A percentile compares a stretch with the other conserved stretches of the same genome.
These are phyloP conservation scores for Metschnikowia chrysomelidarum DNA, from an alignment of 805 yeast genomes.

Conservation along the genomic window DNA sequence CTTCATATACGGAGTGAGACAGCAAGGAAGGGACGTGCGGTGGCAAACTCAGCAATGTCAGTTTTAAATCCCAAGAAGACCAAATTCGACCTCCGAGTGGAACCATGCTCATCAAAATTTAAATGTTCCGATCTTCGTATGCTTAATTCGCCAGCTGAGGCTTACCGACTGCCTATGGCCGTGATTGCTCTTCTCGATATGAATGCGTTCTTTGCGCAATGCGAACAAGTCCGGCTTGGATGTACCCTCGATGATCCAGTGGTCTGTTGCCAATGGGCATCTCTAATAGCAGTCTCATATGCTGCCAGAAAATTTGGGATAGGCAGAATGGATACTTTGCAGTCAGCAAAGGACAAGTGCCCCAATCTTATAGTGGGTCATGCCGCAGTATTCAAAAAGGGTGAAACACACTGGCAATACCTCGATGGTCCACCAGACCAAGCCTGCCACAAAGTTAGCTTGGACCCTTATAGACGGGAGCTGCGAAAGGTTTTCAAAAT, in stretches of 20 bases:
- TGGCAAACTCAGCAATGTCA: conserved; percentile 4
- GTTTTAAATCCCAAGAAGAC: conserved; percentile 5
- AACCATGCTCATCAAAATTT: conserved; percentile 10
- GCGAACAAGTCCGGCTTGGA: conserved; percentile 75
- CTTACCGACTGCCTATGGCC: conserved; percentile 68
- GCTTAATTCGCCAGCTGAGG: conserved; percentile 42
- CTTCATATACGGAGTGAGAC: neutral
- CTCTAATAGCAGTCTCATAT: conserved; percentile 85
- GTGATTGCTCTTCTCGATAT: conserved; percentile 84
- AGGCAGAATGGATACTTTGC: conserved; percentile 68
- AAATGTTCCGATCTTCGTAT: conserved; percentile 41
- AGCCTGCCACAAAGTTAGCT: conserved; percentile 71
- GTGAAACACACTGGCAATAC: conserved; percentile 82
- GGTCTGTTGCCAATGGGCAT: conserved; percentile 91
- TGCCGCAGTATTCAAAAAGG: conserved; percentile 89
- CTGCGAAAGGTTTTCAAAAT: conserved; percentile 74
- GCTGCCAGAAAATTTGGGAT: conserved; percentile 87
- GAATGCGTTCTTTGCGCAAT: conserved; percentile 96
- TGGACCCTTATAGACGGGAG: conserved; percentile 90
- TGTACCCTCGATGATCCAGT: conserved; percentile 71
- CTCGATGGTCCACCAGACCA: conserved; percentile 57
- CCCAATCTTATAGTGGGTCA: conserved; percentile 78
- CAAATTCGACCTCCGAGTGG: neutral
- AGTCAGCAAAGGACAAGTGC: conserved; percentile 70
- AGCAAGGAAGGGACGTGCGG: neutral